These are phyloP conservation scores for Rubus parviflorus DNA, from an alignment of 306 rosid species.

Conservation along the genomic window DNA sequence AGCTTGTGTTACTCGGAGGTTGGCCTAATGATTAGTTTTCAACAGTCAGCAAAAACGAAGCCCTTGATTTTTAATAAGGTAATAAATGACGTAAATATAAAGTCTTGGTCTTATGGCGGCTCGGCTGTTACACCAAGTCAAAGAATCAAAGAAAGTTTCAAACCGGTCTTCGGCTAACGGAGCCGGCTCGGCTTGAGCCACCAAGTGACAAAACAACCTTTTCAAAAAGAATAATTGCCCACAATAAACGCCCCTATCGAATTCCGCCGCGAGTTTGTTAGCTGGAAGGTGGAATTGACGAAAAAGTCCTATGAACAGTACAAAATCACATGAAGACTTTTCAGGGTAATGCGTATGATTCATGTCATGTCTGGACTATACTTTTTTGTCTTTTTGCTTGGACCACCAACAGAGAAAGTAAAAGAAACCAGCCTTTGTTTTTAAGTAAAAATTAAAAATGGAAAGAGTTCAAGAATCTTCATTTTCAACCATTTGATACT, in stretches of 20 bases:
- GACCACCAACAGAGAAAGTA: constrained; percentile 35
- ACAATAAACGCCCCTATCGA: constrained; percentile 30
- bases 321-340: constrained; percentile 36
- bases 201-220: constrained; percentile 44
- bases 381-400: constrained; percentile 28
- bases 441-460: not conserved
- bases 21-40: constrained; percentile 62
- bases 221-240: constrained; percentile 21
- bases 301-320: constrained; percentile 33
- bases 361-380: constrained; percentile 18
- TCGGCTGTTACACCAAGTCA: constrained; percentile 33
- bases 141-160: constrained; percentile 10
- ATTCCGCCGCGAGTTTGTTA: too few relatives aligned
- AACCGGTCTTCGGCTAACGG: not conserved
- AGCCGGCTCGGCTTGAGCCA: not conserved
- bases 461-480: constrained; percentile 10
- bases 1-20: constrained; percentile 62
- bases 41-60: constrained; percentile 50
- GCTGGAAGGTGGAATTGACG: constrained; percentile 47
- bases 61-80: not conserved
- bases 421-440: constrained; percentile 20
- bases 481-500: not conserved
- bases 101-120: constrained; percentile 33
- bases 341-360: constrained; percentile 11
- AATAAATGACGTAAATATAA: not conserved